Evolutionary conservation across 305 asterid genomes (phyloP).

Genomic region (Fraxinus nigra): DNA sequence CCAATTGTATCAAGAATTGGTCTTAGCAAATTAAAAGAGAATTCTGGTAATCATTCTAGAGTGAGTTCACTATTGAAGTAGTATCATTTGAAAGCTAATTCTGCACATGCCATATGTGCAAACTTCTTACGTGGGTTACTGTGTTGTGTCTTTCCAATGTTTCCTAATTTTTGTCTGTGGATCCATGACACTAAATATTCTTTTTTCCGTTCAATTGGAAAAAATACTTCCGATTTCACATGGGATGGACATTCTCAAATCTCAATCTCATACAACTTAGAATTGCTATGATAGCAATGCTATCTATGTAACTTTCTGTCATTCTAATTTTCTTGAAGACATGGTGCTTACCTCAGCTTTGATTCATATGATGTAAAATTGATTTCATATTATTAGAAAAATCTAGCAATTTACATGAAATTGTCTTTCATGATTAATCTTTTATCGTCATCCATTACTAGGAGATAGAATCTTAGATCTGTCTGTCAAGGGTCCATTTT

Average conservation of each 20-base stretch:
- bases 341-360: not conserved
- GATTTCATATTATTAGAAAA: not conserved
- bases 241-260: constrained; percentile 2
- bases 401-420: not conserved
- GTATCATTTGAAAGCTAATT: not conserved
- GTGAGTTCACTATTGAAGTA: not conserved
- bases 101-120: not conserved
- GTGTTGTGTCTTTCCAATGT: not conserved
- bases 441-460: not conserved
- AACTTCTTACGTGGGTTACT: not conserved
- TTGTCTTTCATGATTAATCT: not conserved
- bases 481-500: not conserved
- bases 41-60: not conserved
- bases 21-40: constrained; percentile 7
- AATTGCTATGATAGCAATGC: not conserved
- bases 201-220: not conserved
- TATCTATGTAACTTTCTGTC: not conserved
- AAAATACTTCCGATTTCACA: constrained; percentile 7
- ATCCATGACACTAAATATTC: not conserved
- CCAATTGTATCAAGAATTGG: not conserved
- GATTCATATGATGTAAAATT: not conserved
- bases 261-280: not conserved
- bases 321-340: not conserved
- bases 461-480: not conserved
- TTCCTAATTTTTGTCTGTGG: not conserved